Conservation (phyloP, 164 flowering plant genomes). For the Hamamelis virginiana region DNA sequence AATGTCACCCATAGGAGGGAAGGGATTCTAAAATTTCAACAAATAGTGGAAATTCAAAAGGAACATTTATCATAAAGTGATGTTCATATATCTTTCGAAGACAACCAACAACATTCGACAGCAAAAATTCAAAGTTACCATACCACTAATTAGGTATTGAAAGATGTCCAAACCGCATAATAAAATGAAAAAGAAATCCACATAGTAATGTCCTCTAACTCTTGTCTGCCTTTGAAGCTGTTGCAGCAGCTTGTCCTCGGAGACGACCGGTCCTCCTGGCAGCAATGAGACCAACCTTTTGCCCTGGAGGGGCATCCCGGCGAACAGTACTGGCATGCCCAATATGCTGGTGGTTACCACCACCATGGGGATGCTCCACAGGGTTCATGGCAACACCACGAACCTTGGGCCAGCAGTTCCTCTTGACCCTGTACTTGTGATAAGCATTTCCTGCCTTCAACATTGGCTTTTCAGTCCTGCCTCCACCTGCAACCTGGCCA, state of each 20-base stretch:
- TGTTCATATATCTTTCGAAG: no score
- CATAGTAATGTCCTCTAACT: slow-evolving; percentile 6
- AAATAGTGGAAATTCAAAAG: no score
- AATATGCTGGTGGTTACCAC: slow-evolving; percentile 68
- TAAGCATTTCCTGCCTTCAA: slow-evolving; percentile 62
- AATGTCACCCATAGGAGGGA: no score
- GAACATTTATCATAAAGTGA: no score
- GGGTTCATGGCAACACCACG: slow-evolving; percentile 75
- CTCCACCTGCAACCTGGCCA: slow-evolving; percentile 67
- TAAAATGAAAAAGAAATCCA: background rate
- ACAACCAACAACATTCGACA: no score
- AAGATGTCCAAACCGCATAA: background rate
- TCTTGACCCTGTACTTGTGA: slow-evolving; percentile 58
- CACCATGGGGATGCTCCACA: slow-evolving; percentile 68
- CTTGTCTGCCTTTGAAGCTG: slow-evolving; percentile 49
- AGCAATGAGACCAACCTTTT: slow-evolving; percentile 66
- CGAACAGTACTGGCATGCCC: slow-evolving; percentile 63
- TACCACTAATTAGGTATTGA: background rate
- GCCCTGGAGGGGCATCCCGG: slow-evolving; percentile 64
- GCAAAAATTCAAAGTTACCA: no score
- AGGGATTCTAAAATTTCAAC: no score
- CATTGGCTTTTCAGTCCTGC: slow-evolving; percentile 58
- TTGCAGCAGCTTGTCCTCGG: slow-evolving; percentile 58
- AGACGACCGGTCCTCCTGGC: slow-evolving; percentile 59
- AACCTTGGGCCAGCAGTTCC: slow-evolving; percentile 76